phyloP scores from a whole-genome alignment of 2,329 filamentous ascomycete genomes.

The Fusarium hainanense region DNA sequence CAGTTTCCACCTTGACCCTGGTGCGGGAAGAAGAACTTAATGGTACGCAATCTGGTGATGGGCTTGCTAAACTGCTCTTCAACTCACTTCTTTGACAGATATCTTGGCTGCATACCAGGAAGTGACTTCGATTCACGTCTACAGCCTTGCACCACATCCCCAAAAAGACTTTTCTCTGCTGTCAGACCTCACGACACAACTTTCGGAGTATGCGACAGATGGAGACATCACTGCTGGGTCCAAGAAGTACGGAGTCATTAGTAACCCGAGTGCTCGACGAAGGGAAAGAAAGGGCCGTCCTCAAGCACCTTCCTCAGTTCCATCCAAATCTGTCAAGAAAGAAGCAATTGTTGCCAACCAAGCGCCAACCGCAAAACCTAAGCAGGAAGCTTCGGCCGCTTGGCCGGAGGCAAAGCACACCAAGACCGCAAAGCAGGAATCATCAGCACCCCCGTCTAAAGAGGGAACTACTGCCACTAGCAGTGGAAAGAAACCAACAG shows the following conservation, averaged over 20 bases:
- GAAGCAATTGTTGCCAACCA: conserved; percentile 27
- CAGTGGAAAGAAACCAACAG: conserved; percentile 49
- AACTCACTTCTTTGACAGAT: conserved; percentile 58
- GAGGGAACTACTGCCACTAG: conserved; percentile 44
- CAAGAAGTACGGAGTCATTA: conserved; percentile 77
- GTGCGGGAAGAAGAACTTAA: conserved; percentile 78
- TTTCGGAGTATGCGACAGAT: conserved; percentile 64
- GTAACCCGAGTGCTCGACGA: conserved; percentile 73
- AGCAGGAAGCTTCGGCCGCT: conserved; percentile 29
- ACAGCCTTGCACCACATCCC: conserved; percentile 80
- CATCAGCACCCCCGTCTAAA: conserved; percentile 38
- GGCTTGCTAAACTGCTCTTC: neutral
- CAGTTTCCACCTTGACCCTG: conserved; percentile 71
- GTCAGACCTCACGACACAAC: conserved; percentile 74
- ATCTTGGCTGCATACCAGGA: conserved; percentile 74
- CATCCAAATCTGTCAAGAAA: conserved; percentile 40
- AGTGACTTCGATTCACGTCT: conserved; percentile 85
- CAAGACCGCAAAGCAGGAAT: conserved; percentile 49
- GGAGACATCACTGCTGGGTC: conserved; percentile 70
- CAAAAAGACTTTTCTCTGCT: conserved; percentile 77
- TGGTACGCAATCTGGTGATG: conserved; percentile 51
- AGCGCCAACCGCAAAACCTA: conserved; percentile 40
- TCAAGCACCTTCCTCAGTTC: conserved; percentile 42
- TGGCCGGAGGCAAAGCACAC: conserved; percentile 16
- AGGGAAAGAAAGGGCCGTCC: conserved; percentile 56